Evolutionary conservation across 2,329 filamentous ascomycete genomes (phyloP).

Genomic region (Colletotrichum zoysiae): DNA sequence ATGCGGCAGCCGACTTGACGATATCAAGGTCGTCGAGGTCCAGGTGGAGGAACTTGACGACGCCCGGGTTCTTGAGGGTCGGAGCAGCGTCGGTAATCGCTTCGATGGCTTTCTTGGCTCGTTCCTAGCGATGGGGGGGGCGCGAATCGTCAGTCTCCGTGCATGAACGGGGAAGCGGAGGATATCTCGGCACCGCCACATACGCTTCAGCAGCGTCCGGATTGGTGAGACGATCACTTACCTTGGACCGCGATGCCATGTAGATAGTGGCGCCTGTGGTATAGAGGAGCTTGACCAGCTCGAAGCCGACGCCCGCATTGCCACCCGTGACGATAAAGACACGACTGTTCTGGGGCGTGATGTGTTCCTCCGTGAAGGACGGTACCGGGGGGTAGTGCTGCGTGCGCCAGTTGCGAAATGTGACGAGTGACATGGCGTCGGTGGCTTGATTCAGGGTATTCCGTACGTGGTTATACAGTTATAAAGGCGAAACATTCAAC

Average conservation of each 20-base stretch:
- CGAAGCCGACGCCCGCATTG: conserved; percentile 59
- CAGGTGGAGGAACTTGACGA: conserved; percentile 51
- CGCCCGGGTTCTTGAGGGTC: conserved; percentile 33
- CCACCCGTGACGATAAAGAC: conserved; percentile 63
- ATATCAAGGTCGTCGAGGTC: conserved; percentile 58
- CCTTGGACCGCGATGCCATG: conserved; percentile 59
- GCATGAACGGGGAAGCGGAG: neutral
- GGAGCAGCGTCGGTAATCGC: conserved; percentile 44
- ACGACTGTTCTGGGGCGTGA: conserved; percentile 46
- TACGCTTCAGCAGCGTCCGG: conserved; percentile 44
- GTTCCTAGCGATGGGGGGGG: conserved; percentile 42
- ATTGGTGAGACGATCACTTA: conserved; percentile 18
- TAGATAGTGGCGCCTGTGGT: conserved; percentile 65
- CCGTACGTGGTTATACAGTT: neutral
- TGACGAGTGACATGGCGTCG: neutral
- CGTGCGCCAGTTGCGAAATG: conserved; percentile 13
- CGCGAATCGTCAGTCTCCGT: neutral
- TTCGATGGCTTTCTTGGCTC: conserved; percentile 50
- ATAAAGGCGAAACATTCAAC: neutral
- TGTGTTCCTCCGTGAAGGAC: conserved; percentile 46
- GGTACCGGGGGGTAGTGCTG: conserved; percentile 45
- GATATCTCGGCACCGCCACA: too few species aligned
- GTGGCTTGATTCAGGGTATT: neutral
- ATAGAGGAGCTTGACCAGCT: conserved; percentile 66
- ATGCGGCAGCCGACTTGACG: conserved; percentile 53